Evolutionary conservation across 805 yeast genomes (phyloP), one percentile per base, ranked within the genome.

Genomic region (Debaryomyces maramus): DNA sequence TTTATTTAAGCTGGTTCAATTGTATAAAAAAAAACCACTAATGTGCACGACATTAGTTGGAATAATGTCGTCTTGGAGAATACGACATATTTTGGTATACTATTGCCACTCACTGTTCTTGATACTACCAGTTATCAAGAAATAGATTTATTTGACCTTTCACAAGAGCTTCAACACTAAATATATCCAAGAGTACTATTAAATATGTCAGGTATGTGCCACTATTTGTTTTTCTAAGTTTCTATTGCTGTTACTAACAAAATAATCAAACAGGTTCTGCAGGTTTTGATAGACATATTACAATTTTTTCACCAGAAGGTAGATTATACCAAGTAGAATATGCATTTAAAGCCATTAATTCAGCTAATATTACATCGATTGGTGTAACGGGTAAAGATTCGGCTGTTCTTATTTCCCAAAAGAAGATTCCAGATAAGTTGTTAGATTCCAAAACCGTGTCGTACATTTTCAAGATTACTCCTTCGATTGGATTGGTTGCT

Each of bases 221-320:
- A n/a, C 13, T 10, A 5, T 24, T 24, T 24, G 13, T 24, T 24
- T 24, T 24, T 24, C 13, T 10, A 24, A 24, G 13, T 24, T 24
- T 7, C 11, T 6, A 7, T 6, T n/a, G 4, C 7, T n/a, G 13
- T 5, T 6, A 24, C 13, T 13, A 70, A 74, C 74, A 75, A 41
- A 75, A 77, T 36, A 18, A n/a, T 13, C 68, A 66, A 23, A 33
- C 54, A 73, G 83, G 80, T 47, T 74, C 83, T 47, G 96, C 98
- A n/a, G 99, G 99, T 39, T 93, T 90, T 64, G 99, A 93, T 72
- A 86, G 99, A 74, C 99, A 93, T 65, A 93, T 93, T 64, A 93
- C 99, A 20, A 90, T 93, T 55, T 93, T 93, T 72, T 91, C 98
- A 28, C 99, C 99, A 15, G 99, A 93, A 63, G 99, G 99, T 33